These are phyloP conservation scores for Terfezia claveryi DNA, from an alignment of 495 filamentous ascomycete species.

Conservation along the genomic window DNA sequence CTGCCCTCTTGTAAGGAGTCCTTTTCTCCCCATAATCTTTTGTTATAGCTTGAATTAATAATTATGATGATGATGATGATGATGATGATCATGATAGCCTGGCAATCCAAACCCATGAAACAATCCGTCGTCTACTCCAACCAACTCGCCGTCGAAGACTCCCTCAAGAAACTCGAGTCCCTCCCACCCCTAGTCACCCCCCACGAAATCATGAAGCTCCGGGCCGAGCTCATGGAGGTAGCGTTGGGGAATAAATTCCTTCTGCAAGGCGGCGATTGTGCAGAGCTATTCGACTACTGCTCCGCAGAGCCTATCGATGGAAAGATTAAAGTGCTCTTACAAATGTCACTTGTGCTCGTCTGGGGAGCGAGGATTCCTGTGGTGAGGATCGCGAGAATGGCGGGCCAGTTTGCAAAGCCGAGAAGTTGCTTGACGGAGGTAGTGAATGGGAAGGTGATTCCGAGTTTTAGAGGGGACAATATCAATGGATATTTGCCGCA, in stretches of 20 bases:
- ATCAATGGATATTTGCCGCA: slow-evolving; percentile 64
- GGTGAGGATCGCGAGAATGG: slow-evolving; percentile 85
- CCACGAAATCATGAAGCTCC: slow-evolving; percentile 58
- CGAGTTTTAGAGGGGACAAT: slow-evolving; percentile 84
- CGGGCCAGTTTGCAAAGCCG: slow-evolving; percentile 92
- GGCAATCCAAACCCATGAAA: slow-evolving; percentile 77
- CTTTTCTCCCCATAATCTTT: background rate
- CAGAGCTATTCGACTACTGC: slow-evolving; percentile 94
- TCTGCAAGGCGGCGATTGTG: slow-evolving; percentile 90
- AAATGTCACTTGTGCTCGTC: slow-evolving; percentile 86
- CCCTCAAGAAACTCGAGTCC: slow-evolving; percentile 46
- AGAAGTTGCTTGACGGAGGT: slow-evolving; percentile 71
- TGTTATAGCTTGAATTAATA: background rate
- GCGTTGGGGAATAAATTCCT: slow-evolving; percentile 85
- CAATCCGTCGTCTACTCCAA: slow-evolving; percentile 71
- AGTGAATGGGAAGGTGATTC: slow-evolving; percentile 57
- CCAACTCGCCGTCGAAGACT: slow-evolving; percentile 34
- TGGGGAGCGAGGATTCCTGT: slow-evolving; percentile 78
- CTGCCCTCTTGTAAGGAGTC: background rate
- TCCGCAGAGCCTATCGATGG: slow-evolving; percentile 70
- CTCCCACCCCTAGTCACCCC: slow-evolving; percentile 83
- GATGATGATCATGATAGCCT: slow-evolving; percentile 35
- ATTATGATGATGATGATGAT: background rate
- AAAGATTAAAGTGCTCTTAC: slow-evolving; percentile 85
- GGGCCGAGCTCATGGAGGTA: slow-evolving; percentile 55